These are phyloP conservation scores for Wickerhamomyces silvicola DNA, from an alignment of 805 yeast species.

Conservation along the genomic window DNA sequence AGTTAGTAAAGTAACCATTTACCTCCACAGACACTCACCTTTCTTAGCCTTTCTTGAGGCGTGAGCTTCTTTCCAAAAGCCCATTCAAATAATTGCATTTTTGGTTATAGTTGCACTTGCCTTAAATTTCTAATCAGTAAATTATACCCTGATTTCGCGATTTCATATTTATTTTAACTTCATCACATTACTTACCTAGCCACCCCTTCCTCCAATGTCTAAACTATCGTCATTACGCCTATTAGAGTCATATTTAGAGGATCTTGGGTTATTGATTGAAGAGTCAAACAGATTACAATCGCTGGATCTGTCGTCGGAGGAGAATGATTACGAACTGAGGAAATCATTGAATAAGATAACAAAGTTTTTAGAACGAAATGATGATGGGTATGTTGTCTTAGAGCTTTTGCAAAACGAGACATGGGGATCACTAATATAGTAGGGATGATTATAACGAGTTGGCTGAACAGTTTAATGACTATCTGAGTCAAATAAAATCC, in stretches of 20 bases:
- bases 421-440: background rate
- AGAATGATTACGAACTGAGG: constrained; percentile 17
- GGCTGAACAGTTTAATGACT: constrained; percentile 13
- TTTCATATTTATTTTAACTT: background rate
- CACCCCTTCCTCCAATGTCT: too few species aligned
- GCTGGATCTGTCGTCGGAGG: constrained; percentile 11
- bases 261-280: constrained; percentile 16
- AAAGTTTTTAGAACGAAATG: constrained; percentile 21
- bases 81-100: constrained; percentile 79
- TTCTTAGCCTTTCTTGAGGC: constrained; percentile 91
- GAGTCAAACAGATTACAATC: constrained; percentile 16
- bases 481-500: constrained; percentile 7
- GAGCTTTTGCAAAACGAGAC: too few species aligned
- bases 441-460: constrained; percentile 22
- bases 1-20: background rate
- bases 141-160: background rate
- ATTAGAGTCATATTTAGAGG: constrained; percentile 23
- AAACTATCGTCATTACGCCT: constrained; percentile 18
- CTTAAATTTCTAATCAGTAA: too few species aligned
- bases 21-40: constrained; percentile 28
- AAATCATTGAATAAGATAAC: constrained; percentile 17
- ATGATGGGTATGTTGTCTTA: constrained; percentile 22
- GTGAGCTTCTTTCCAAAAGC: constrained; percentile 89
- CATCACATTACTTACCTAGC: too few species aligned
- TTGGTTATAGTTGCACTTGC: background rate